A percentile compares a stretch with the other conserved stretches of the same genome.
phyloP scores from a whole-genome alignment of 2,329 filamentous ascomycete species.

The Diaporthe nobilis region DNA sequence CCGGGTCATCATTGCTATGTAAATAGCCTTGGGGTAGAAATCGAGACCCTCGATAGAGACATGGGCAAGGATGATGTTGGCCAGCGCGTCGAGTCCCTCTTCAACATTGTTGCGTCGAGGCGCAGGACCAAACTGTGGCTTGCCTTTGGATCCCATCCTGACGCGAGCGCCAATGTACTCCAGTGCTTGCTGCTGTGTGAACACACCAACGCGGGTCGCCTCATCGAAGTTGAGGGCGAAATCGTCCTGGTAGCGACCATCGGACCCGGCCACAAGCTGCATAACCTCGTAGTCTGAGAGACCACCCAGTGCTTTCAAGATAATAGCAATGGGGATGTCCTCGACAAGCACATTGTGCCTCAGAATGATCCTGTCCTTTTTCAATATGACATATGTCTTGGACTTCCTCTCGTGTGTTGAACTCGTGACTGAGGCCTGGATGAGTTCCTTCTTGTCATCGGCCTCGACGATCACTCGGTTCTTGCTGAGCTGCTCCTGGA shows the following conservation, averaged over 20 bases:
- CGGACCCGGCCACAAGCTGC: constrained; percentile 88
- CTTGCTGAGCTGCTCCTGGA: constrained; percentile 99
- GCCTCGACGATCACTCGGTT: constrained; percentile 98
- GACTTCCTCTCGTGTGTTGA: constrained; percentile 98
- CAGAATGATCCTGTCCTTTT: constrained; percentile 91
- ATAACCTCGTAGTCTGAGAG: constrained; percentile 96
- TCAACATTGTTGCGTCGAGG: constrained; percentile 85
- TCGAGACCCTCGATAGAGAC: constrained; percentile 92
- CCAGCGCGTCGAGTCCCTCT: constrained; percentile 92
- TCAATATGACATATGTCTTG: constrained; percentile 94
- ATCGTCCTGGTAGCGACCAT: constrained; percentile 91
- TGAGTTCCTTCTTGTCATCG: constrained; percentile 90
- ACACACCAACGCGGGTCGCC: constrained; percentile 84
- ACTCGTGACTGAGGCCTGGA: constrained; percentile 96
- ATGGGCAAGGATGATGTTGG: constrained; percentile 94
- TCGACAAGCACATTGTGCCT: constrained; percentile 95
- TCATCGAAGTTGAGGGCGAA: constrained; percentile 97
- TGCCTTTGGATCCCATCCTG: constrained; percentile 83
- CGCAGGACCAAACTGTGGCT: constrained; percentile 66
- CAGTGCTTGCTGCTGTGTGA: constrained; percentile 94
- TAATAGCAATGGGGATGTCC: constrained; percentile 93
- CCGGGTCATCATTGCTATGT: constrained; percentile 97
- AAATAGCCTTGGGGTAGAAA: constrained; percentile 96
- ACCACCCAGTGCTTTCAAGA: constrained; percentile 93
- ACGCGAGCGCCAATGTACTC: constrained; percentile 92